Base-by-base conservation (phyloP, 495 filamentous ascomycete species). In the Penicillium argentinense region DNA sequence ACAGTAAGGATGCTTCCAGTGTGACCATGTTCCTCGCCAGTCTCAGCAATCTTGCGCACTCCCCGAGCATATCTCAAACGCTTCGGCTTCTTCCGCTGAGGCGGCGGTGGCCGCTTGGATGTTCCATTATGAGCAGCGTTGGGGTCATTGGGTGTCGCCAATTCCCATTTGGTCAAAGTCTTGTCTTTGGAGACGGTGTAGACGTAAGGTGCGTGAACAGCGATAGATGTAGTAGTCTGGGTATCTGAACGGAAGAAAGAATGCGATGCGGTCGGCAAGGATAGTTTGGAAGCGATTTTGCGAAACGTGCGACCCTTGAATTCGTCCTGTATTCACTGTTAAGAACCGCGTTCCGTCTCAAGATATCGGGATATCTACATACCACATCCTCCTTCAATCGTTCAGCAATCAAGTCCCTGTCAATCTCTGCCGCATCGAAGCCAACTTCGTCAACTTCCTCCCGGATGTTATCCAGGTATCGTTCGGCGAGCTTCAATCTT, bases 361-460 rank as follows among this genome's bases (percentile, higher is more conserved):
- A n/a, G n/a, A n/a, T n/a, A 19, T 33, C 24, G 18, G 25, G 19
- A 28, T 36, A 11, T 48, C 6, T 27, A 70, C 76, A 59, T 79
- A 79, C 77, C 32, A 90, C 90, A 64, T 96, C 93, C 68, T 97
- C 88, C 63, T 91, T 83, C 47, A 97, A 69, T 48, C 92, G 75
- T 57, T 92, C 84, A 5, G 93, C 90, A 57, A 97, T 93, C 39
- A 96, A 74, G 54, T 97, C 91, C 32, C 84, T 76, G 67, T 97
- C 93, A 33, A 98, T 88, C 14, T 97, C 85, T 49, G 84, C 91
- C 3, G 93, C 93, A 70, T 98, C 89, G 56, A 96, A 97, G 4
- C 88, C 93, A 39, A 73, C 77, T 59, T 86, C 84, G 40, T 87
- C 81, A 19, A 95, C 87, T 60, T 97, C 91, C 39, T 87, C 78